Evolutionary conservation across 129 eudicot species (phyloP).

Genomic region (Ambrosia artemisiifolia): DNA sequence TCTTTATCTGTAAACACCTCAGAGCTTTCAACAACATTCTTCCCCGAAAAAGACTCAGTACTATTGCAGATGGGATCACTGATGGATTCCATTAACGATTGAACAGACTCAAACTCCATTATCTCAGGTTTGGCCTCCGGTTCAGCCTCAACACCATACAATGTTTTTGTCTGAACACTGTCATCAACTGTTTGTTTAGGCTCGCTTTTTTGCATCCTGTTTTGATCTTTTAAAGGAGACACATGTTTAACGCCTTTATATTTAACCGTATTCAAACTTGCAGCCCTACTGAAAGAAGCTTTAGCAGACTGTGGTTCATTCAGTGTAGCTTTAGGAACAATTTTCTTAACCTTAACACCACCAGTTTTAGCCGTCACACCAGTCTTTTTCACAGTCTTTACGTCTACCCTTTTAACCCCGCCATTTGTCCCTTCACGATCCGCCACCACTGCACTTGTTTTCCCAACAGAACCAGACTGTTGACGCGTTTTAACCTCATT

Average conservation of each 20-base stretch:
- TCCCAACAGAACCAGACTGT: conserved; percentile 28
- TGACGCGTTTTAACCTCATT: conserved; percentile 32
- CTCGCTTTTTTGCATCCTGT: conserved; percentile 24
- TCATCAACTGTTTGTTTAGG: conserved; percentile 24
- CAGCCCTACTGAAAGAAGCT: conserved; percentile 27
- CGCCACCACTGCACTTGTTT: conserved; percentile 24
- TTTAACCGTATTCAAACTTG: conserved; percentile 36
- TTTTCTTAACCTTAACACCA: conserved; percentile 34
- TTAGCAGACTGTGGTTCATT: conserved; percentile 28
- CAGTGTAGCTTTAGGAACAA: conserved; percentile 13
- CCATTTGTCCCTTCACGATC: conserved; percentile 28
- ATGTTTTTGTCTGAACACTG: conserved; percentile 43
- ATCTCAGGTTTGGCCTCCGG: conserved; percentile 22
- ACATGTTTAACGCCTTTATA: conserved; percentile 25
- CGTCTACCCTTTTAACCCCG: conserved; percentile 23
- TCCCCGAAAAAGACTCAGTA: conserved; percentile 6
- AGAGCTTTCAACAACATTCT: conserved; percentile 13
- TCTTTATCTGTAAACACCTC: not conserved
- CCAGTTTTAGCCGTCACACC: conserved; percentile 25
- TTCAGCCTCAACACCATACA: conserved; percentile 36
- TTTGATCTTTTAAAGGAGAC: conserved; percentile 45
- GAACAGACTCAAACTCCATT: conserved; percentile 8
- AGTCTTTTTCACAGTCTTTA: conserved; percentile 20
- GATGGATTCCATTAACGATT: conserved; percentile 7
- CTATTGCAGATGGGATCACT: conserved; percentile 6